phyloP scores from a whole-genome alignment of 352 stramenopile genomes.

The Phytopythium oedochilum region DNA sequence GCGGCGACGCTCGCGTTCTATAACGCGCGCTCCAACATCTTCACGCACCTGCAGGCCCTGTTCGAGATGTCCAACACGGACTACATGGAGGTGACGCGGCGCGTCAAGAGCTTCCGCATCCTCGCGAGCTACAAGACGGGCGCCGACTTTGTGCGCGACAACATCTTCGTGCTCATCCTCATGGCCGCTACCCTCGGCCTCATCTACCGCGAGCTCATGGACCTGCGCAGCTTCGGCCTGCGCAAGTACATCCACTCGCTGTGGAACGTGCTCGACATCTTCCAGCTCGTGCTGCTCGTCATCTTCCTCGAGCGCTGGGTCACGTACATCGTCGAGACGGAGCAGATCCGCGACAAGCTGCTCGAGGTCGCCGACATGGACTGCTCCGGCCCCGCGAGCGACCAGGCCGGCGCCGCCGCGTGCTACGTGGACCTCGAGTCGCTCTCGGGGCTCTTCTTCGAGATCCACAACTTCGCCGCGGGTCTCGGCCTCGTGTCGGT shows the following conservation, averaged over 20 bases:
- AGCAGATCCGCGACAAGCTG: constrained; percentile 46
- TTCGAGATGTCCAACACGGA: constrained; percentile 79
- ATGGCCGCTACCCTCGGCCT: constrained; percentile 44
- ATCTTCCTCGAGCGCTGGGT: constrained; percentile 60
- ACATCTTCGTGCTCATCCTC: constrained; percentile 62
- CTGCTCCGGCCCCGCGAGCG: constrained; percentile 34
- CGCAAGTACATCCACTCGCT: constrained; percentile 68
- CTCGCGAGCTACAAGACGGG: constrained; percentile 41
- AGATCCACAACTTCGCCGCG: constrained; percentile 55
- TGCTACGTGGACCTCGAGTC: constrained; percentile 63
- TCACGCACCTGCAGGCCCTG: constrained; percentile 61
- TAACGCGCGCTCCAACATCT: constrained; percentile 76
- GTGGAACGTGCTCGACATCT: constrained; percentile 74
- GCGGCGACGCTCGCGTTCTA: constrained; percentile 58
- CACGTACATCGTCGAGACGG: constrained; percentile 42
- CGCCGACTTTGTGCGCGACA: constrained; percentile 37
- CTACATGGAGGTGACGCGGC: constrained; percentile 66
- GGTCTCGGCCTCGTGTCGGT: constrained; percentile 59
- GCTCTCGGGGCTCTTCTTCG: constrained; percentile 39
- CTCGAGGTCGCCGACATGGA: constrained; percentile 44
- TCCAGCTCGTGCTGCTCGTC: constrained; percentile 66
- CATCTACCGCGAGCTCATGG: constrained; percentile 43
- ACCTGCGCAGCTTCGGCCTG: constrained; percentile 43
- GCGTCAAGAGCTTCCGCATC: constrained; percentile 74
- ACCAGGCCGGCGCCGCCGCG: constrained; percentile 32